Conservation (phyloP, 2,329 filamentous ascomycete genomes). For the Dothiorella sarmentorum region DNA sequence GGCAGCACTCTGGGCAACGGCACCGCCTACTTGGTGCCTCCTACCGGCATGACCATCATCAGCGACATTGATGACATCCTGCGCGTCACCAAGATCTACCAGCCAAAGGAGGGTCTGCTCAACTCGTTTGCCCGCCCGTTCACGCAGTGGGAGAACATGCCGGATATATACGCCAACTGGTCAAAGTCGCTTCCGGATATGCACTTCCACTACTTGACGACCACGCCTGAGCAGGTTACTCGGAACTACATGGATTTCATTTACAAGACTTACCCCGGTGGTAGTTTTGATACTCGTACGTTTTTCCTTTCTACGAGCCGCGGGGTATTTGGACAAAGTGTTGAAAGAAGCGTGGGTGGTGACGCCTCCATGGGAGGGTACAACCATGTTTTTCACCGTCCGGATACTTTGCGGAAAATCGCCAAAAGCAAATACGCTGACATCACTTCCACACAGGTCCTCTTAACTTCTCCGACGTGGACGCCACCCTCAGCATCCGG, state of each 20-base stretch:
- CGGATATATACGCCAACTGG: constrained; percentile 74
- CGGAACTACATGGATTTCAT: constrained; percentile 78
- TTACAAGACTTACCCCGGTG: constrained; percentile 72
- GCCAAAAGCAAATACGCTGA: too few relatives aligned
- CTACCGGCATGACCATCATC: constrained; percentile 66
- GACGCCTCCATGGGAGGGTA: too few relatives aligned
- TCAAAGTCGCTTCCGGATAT: constrained; percentile 61
- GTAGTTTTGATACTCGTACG: constrained; percentile 68
- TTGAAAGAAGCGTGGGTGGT: too few relatives aligned
- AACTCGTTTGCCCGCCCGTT: constrained; percentile 74
- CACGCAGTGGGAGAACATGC: constrained; percentile 74
- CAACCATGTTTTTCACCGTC: too few relatives aligned
- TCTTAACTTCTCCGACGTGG: constrained; percentile 73
- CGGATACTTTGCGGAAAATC: too few relatives aligned
- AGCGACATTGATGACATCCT: constrained; percentile 80
- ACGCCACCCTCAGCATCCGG: constrained; percentile 69
- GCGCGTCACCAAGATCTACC: constrained; percentile 76
- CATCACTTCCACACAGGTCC: constrained; percentile 38
- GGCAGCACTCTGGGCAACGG: constrained; percentile 66
- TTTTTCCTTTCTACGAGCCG: background rate
- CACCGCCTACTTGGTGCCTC: constrained; percentile 72
- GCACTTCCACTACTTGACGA: constrained; percentile 81
- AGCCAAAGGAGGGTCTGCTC: constrained; percentile 68
- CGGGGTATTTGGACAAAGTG: too few relatives aligned
- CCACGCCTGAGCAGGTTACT: constrained; percentile 72